Evolutionary conservation across 495 filamentous ascomycete species (phyloP).

Genomic region (Chaetomium tenue): DNA sequence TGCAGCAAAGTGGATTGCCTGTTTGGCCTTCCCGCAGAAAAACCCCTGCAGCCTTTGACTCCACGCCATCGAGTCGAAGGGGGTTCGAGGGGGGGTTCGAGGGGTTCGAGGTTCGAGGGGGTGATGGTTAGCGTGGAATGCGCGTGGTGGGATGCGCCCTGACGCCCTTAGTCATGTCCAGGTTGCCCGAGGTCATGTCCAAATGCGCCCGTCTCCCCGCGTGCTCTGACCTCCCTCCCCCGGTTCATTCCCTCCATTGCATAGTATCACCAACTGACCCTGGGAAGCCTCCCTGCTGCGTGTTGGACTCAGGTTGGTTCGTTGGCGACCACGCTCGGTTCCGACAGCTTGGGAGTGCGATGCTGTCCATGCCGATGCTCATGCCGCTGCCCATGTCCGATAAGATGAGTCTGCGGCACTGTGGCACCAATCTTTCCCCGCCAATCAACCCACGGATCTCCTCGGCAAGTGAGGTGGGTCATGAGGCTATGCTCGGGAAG

Average conservation of each 20-base stretch:
- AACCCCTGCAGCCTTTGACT: not conserved
- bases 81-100: too few relatives aligned
- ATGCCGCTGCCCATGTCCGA: not conserved
- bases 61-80: not conserved
- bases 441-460: not conserved
- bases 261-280: too few relatives aligned
- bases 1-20: slow-evolving; percentile 2
- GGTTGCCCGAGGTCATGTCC: too few relatives aligned
- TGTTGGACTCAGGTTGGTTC: not conserved
- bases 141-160: not conserved
- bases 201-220: not conserved
- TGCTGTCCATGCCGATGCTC: not conserved
- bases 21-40: slow-evolving; percentile 7
- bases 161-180: not conserved
- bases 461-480: not conserved
- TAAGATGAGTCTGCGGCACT: not conserved
- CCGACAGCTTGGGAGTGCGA: slow-evolving; percentile 3
- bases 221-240: not conserved
- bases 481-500: not conserved
- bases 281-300: too few relatives aligned
- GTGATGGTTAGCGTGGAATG: too few relatives aligned
- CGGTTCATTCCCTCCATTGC: too few relatives aligned
- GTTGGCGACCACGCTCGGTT: not conserved
- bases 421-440: not conserved
- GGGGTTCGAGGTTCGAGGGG: too few relatives aligned